Evolutionary conservation across 179 eudicot genomes (phyloP).

Genomic region (Carnegiea gigantea): DNA sequence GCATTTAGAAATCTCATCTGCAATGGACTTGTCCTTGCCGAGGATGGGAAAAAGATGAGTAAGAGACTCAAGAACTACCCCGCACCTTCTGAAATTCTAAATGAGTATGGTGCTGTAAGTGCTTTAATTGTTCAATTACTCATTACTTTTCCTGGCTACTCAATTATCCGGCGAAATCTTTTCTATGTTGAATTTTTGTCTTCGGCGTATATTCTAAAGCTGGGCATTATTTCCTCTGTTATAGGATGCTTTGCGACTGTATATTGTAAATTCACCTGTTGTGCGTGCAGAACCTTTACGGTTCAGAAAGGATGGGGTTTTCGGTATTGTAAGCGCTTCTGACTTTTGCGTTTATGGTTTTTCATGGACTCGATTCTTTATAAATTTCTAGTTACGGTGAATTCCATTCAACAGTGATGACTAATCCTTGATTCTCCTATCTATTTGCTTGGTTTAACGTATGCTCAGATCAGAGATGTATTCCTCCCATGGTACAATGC

Average conservation of each 20-base stretch:
- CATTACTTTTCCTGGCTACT: neutral
- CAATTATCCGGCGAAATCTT: neutral
- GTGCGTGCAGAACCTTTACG: slow-evolving; percentile 98
- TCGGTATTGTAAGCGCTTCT: slow-evolving; percentile 63
- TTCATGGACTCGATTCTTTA: neutral
- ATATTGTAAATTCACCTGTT: slow-evolving; percentile 93
- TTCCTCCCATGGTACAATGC: slow-evolving; percentile 99
- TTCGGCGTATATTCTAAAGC: neutral
- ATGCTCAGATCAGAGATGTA: slow-evolving; percentile 81
- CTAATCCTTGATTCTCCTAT: neutral
- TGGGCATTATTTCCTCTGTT: slow-evolving; percentile 1
- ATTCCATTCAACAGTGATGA: neutral
- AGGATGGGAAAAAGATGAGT: slow-evolving; percentile 99
- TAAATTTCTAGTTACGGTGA: slow-evolving; percentile 11
- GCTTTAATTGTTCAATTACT: neutral
- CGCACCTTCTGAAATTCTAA: slow-evolving; percentile 68
- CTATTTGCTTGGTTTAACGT: slow-evolving; percentile 15
- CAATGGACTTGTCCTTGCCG: slow-evolving; percentile 98
- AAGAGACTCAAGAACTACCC: slow-evolving; percentile 92
- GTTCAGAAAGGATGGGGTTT: slow-evolving; percentile 92
- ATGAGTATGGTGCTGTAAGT: slow-evolving; percentile 97
- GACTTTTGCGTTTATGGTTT: neutral
- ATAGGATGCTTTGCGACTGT: slow-evolving; percentile 91
- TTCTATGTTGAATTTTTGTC: neutral
- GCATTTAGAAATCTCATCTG: slow-evolving; percentile 95